These are phyloP conservation scores for Rhynchosporium secalis DNA, from an alignment of 2,329 filamentous ascomycete species.

Conservation along the genomic window DNA sequence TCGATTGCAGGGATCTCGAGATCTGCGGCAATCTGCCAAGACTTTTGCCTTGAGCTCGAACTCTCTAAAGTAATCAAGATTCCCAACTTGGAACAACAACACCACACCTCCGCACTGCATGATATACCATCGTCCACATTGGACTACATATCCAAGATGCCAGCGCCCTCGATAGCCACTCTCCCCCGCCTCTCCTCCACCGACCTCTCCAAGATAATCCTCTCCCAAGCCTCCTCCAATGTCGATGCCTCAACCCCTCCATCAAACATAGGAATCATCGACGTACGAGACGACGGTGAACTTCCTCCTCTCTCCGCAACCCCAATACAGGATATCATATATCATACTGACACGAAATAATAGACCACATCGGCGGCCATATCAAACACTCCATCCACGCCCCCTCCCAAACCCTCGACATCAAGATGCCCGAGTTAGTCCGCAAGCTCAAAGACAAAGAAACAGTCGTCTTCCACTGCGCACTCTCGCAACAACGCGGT, in stretches of 20 bases:
- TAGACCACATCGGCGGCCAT: slow-evolving; percentile 89
- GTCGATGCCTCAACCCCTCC: slow-evolving; percentile 31
- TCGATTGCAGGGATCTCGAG: background rate
- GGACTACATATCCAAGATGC: slow-evolving; percentile 27
- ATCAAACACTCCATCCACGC: slow-evolving; percentile 77
- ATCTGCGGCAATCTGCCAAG: background rate
- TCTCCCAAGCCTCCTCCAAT: slow-evolving; percentile 32
- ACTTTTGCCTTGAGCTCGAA: background rate
- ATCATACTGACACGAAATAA: background rate
- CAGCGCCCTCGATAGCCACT: slow-evolving; percentile 29
- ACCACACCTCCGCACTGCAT: background rate
- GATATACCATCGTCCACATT: background rate
- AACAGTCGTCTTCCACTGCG: slow-evolving; percentile 91
- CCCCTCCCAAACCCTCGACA: slow-evolving; percentile 71
- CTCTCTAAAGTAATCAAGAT: background rate
- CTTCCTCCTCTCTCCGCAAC: background rate
- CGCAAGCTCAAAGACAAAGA: slow-evolving; percentile 74
- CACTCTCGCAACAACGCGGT: slow-evolving; percentile 85
- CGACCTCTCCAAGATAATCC: slow-evolving; percentile 36
- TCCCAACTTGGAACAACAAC: slow-evolving; percentile 1
- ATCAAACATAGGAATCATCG: slow-evolving; percentile 67
- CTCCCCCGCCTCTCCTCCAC: slow-evolving; percentile 38
- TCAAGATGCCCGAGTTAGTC: slow-evolving; percentile 78
- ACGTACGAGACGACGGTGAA: slow-evolving; percentile 82
- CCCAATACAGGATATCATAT: background rate